A percentile compares a stretch with the other conserved stretches of the same genome.
These are phyloP conservation scores for Phoma sp. DNA, from an alignment of 2,329 filamentous ascomycete species.

Conservation along the genomic window DNA sequence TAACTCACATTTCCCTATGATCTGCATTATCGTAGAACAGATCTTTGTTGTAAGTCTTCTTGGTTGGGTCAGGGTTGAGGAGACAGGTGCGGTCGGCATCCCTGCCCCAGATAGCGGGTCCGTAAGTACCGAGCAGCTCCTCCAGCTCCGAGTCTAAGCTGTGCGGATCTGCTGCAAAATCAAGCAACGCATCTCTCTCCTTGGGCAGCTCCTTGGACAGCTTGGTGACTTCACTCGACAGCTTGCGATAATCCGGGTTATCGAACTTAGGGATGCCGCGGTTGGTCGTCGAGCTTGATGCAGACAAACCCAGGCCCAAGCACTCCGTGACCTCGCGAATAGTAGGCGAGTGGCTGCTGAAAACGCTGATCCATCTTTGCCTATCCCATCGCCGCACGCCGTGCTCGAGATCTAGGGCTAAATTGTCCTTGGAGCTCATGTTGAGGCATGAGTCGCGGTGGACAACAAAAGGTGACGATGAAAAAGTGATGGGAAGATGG, in stretches of 20 bases:
- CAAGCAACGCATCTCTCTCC: constrained; percentile 45
- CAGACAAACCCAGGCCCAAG: constrained; percentile 42
- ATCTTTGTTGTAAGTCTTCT: constrained; percentile 45
- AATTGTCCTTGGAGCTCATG: constrained; percentile 42
- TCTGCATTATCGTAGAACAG: constrained; percentile 42
- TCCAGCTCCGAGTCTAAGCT: constrained; percentile 43
- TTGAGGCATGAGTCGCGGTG: constrained; percentile 28
- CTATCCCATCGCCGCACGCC: constrained; percentile 44
- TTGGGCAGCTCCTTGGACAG: constrained; percentile 46
- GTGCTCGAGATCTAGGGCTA: constrained; percentile 39
- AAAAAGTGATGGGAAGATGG: constrained; percentile 27
- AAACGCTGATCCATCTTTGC: constrained; percentile 44
- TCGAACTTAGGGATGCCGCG: constrained; percentile 49
- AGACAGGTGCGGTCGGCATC: constrained; percentile 43
- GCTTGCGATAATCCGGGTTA: constrained; percentile 45
- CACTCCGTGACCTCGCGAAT: constrained; percentile 48
- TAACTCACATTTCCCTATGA: constrained; percentile 41
- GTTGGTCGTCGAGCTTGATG: constrained; percentile 45
- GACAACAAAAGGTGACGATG: constrained; percentile 14
- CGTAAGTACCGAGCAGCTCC: constrained; percentile 39
- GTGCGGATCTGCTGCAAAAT: constrained; percentile 43
- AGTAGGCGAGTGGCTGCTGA: constrained; percentile 46
- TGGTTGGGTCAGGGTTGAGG: constrained; percentile 38
- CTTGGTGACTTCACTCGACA: constrained; percentile 45
- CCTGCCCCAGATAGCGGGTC: constrained; percentile 44